A percentile compares a stretch with the other conserved stretches of the same genome.
phyloP scores from a whole-genome alignment of 176 grass and related monocot genomes.

The Zea mays region Zm-B73-REFERENCE-NAM-5.0 NC_050105.1:97819501-97820000 shows the following conservation, averaged over 20 bases:
- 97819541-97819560: slow-evolving; percentile 77
- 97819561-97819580: slow-evolving; percentile 81
- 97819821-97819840: slow-evolving; percentile 53
- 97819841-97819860: slow-evolving; percentile 52
- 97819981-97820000: slow-evolving; percentile 79
- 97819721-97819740: slow-evolving; percentile 86
- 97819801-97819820: slow-evolving; percentile 59
- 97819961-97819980: slow-evolving; percentile 68
- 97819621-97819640: slow-evolving; percentile 74
- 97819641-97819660: slow-evolving; percentile 65
- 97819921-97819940: slow-evolving; percentile 76
- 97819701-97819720: slow-evolving; percentile 81
- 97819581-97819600: slow-evolving; percentile 89
- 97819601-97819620: slow-evolving; percentile 58
- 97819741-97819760: slow-evolving; percentile 78
- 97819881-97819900: slow-evolving; percentile 57
- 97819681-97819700: slow-evolving; percentile 12
- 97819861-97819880: slow-evolving; percentile 13
- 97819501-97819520: slow-evolving; percentile 8
- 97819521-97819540: background rate
- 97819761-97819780: slow-evolving; percentile 36
- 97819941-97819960: slow-evolving; percentile 65
- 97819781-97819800: slow-evolving; percentile 60
- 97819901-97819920: slow-evolving; percentile 82
- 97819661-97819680: slow-evolving; percentile 33